Conservation (phyloP, 2,329 filamentous ascomycete genomes). For the Colletotrichum falcatum region DNA sequence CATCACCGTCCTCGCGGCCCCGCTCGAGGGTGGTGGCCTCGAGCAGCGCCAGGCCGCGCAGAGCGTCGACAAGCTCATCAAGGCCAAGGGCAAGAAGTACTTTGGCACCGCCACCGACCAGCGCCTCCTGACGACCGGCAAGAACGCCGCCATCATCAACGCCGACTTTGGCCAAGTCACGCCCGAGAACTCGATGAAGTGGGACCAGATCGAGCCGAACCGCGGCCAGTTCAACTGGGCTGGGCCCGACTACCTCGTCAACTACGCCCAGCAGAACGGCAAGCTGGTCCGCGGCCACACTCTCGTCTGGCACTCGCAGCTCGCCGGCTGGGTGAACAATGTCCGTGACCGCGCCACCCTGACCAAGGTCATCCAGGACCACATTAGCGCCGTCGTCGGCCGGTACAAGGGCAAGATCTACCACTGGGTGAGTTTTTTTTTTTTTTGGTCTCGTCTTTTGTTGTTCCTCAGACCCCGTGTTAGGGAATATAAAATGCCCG, state of each 20-base stretch:
- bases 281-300: slow-evolving; percentile 75
- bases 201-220: slow-evolving; percentile 66
- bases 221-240: slow-evolving; percentile 66
- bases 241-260: slow-evolving; percentile 69
- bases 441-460: neutral
- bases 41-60: slow-evolving; percentile 55
- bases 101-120: slow-evolving; percentile 70
- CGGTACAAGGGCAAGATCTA: slow-evolving; percentile 74
- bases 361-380: slow-evolving; percentile 67
- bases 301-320: slow-evolving; percentile 73
- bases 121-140: slow-evolving; percentile 59
- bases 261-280: slow-evolving; percentile 67
- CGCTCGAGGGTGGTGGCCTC: slow-evolving; percentile 44
- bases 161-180: slow-evolving; percentile 74
- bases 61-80: slow-evolving; percentile 68
- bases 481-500: neutral
- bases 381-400: slow-evolving; percentile 68
- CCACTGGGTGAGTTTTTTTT: slow-evolving; percentile 57
- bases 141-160: slow-evolving; percentile 68
- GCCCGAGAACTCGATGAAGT: slow-evolving; percentile 79
- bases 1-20: slow-evolving; percentile 51
- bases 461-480: neutral
- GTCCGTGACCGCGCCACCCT: slow-evolving; percentile 65
- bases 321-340: slow-evolving; percentile 69
- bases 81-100: slow-evolving; percentile 74